Percentiles rank a stretch among this genome's conserved stretches.
phyloP scores from a whole-genome alignment of 179 eudicot genomes.

The Actinidia chinensis region DNA sequence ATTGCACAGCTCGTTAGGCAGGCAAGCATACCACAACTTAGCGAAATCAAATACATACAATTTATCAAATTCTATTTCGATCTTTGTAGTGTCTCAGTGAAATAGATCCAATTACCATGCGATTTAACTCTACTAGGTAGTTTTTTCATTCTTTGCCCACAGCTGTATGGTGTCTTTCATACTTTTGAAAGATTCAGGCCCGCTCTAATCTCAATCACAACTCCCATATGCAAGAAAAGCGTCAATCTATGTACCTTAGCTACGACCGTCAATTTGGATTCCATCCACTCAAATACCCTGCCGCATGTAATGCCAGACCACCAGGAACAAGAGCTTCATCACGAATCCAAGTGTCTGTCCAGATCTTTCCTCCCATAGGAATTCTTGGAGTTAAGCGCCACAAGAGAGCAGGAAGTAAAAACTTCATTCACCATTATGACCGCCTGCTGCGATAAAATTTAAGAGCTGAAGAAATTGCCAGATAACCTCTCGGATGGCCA shows the following conservation, averaged over 20 bases:
- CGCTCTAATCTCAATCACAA: slow-evolving; percentile 77
- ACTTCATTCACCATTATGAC: no score
- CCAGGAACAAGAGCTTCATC: slow-evolving; percentile 96
- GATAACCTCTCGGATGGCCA: neutral
- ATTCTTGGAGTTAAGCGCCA: slow-evolving; percentile 95
- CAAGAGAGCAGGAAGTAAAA: no score
- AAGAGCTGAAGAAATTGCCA: neutral
- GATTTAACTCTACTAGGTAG: slow-evolving; percentile 81
- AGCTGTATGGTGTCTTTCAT: slow-evolving; percentile 75
- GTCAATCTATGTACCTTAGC: slow-evolving; percentile 90
- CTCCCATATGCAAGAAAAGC: slow-evolving; percentile 90
- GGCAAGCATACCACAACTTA: slow-evolving; percentile 2
- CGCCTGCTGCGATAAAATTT: no score
- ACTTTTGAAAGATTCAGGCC: slow-evolving; percentile 69
- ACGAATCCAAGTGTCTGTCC: slow-evolving; percentile 93
- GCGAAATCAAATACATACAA: neutral
- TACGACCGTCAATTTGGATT: slow-evolving; percentile 85
- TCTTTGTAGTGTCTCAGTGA: neutral
- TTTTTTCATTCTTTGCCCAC: slow-evolving; percentile 83
- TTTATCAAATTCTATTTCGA: neutral
- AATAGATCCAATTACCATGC: slow-evolving; percentile 2
- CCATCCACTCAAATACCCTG: slow-evolving; percentile 97
- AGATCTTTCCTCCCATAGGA: slow-evolving; percentile 86
- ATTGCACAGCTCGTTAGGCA: slow-evolving; percentile 66
- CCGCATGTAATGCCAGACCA: slow-evolving; percentile 89